These are phyloP conservation scores for Eucalyptus marginata DNA, from an alignment of 345 rosid species.

Conservation along the genomic window DNA sequence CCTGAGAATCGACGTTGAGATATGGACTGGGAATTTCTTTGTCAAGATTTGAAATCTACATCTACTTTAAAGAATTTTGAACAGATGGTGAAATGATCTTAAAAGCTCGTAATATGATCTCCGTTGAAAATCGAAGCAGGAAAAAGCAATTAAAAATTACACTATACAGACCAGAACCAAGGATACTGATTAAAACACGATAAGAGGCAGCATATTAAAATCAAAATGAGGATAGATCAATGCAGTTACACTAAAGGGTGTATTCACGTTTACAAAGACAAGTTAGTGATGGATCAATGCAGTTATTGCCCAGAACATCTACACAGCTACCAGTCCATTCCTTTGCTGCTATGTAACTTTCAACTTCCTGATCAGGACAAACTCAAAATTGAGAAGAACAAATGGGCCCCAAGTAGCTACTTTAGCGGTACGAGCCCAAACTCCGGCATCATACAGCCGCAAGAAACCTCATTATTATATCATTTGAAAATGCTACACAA, in stretches of 20 bases:
- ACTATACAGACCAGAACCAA: neutral
- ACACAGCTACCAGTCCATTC: constrained; percentile 82
- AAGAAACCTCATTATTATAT: constrained; percentile 3
- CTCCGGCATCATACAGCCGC: constrained; percentile 29
- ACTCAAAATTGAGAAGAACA: constrained; percentile 55
- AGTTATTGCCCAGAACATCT: constrained; percentile 32
- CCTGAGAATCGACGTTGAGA: neutral
- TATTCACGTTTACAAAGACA: constrained; percentile 68
- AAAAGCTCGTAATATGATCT: neutral
- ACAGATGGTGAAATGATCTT: neutral
- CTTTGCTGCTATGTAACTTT: constrained; percentile 14
- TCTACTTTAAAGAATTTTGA: neutral
- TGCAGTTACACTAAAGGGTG: constrained; percentile 76
- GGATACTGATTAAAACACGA: neutral
- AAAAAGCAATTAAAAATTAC: neutral
- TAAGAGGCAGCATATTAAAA: neutral
- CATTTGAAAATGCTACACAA: neutral
- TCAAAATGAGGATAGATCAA: constrained; percentile 22
- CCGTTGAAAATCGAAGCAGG: no score
- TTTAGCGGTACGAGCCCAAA: constrained; percentile 62
- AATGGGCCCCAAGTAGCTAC: constrained; percentile 88
- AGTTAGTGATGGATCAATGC: constrained; percentile 50
- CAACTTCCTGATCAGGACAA: constrained; percentile 7
- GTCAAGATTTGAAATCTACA: neutral
- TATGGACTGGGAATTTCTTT: neutral